A percentile compares a stretch with the other conserved stretches of the same genome.
Evolutionary conservation across 2,329 filamentous ascomycete genomes (phyloP).

Genomic region (Calonectria pteridis): DNA sequence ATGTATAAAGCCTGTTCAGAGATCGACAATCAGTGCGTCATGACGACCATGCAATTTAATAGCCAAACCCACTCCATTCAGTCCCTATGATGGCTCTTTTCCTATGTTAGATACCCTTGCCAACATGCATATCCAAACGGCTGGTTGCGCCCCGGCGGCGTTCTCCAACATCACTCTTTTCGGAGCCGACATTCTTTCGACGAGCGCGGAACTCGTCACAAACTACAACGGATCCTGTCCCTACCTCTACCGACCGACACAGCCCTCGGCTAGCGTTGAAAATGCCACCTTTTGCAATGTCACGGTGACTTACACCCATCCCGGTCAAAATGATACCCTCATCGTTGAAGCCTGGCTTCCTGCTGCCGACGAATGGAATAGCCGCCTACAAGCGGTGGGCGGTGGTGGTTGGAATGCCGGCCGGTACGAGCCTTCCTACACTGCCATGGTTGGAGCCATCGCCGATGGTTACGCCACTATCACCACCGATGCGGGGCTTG

Average conservation of each 20-base stretch:
- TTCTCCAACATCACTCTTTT: conserved; percentile 6
- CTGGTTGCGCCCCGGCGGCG: conserved; percentile 1
- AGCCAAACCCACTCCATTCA: conserved; percentile 1
- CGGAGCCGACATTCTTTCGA: neutral
- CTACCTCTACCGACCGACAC: neutral
- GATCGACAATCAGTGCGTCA: neutral
- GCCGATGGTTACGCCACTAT: neutral
- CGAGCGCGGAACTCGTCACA: neutral
- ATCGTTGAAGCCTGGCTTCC: neutral
- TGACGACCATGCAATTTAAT: neutral
- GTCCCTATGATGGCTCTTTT: neutral
- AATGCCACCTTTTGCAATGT: conserved; percentile 4
- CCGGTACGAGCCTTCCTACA: neutral
- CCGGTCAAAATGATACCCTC: neutral
- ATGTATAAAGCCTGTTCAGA: neutral
- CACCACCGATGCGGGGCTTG: neutral
- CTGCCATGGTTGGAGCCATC: conserved; percentile 5
- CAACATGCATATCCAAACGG: neutral
- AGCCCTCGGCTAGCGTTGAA: neutral
- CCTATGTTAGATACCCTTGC: neutral
- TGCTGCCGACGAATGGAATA: neutral
- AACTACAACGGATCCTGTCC: conserved; percentile 1
- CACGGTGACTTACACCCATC: neutral
- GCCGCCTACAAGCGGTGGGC: neutral
- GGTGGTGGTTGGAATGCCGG: conserved; percentile 7